Evolutionary conservation across 306 rosid species (phyloP).

Genomic region (Hippophae tibetana): DNA sequence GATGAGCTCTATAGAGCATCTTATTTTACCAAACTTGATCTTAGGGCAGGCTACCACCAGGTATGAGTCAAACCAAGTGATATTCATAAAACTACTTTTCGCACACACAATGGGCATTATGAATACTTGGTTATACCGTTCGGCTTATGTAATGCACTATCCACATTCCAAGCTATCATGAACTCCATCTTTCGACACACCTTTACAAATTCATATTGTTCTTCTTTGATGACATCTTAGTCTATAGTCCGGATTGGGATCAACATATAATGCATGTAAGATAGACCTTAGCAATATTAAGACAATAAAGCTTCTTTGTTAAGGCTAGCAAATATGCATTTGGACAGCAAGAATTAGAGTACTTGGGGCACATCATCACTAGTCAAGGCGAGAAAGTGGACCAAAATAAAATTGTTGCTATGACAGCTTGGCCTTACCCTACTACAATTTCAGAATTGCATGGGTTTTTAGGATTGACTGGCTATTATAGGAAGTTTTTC

Average conservation of each 20-base stretch:
- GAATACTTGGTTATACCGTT: neutral
- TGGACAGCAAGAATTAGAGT: neutral
- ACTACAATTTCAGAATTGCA: neutral
- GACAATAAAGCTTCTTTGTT: neutral
- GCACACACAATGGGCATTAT: neutral
- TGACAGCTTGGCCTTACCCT: too few relatives aligned
- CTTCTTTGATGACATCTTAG: neutral
- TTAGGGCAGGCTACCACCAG: neutral
- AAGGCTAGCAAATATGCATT: conserved; percentile 4
- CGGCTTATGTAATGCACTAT: neutral
- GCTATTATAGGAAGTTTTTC: too few relatives aligned
- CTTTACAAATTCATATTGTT: neutral
- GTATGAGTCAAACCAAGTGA: neutral
- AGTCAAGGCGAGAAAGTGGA: too few relatives aligned
- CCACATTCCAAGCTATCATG: conserved; percentile 3
- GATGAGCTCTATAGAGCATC: neutral
- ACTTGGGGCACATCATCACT: neutral
- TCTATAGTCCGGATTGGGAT: conserved; percentile 1
- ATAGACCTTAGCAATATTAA: neutral
- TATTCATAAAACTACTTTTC: conserved; percentile 5
- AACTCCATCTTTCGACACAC: neutral
- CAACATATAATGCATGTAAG: neutral
- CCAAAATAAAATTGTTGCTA: too few relatives aligned
- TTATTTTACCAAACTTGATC: conserved; percentile 6
- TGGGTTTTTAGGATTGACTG: neutral